Evolutionary conservation across 2,329 filamentous ascomycete genomes (phyloP).

Genomic region (Fusarium musae): DNA sequence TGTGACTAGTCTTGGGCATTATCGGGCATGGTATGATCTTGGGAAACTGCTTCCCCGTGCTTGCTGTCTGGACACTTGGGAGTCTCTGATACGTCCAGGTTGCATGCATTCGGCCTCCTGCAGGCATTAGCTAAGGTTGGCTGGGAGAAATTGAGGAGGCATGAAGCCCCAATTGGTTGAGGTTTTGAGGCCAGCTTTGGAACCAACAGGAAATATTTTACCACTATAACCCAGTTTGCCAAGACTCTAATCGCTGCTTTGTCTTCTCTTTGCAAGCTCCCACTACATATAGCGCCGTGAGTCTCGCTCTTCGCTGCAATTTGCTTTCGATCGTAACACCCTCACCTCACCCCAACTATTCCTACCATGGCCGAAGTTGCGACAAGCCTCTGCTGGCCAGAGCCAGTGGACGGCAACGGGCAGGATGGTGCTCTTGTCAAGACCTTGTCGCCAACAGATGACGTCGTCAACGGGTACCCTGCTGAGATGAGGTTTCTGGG

Average conservation of each 20-base stretch:
- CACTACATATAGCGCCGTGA: neutral
- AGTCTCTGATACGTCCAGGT: neutral
- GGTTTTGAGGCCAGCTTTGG: neutral
- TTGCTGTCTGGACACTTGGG: neutral
- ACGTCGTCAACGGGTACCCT: fast-evolving
- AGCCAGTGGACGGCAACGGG: fast-evolving
- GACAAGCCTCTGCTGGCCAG: fast-evolving
- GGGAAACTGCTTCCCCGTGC: too few species aligned
- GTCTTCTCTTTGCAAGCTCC: fast-evolving
- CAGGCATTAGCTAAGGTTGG: neutral
- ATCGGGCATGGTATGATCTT: neutral
- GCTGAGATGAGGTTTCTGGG: too few species aligned
- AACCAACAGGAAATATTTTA: neutral
- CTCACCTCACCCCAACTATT: fast-evolving
- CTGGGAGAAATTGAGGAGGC: neutral
- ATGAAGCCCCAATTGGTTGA: fast-evolving
- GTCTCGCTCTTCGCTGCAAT: fast-evolving
- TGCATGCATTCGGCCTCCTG: neutral
- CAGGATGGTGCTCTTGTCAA: fast-evolving
- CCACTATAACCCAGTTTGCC: fast-evolving
- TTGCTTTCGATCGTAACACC: too few species aligned
- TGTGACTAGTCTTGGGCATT: neutral
- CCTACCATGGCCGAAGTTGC: neutral
- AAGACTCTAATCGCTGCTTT: fast-evolving
- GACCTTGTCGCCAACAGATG: fast-evolving